Conservation (phyloP, 768 basidiomycete genomes). For the Pulveroboletus frians region DNA sequence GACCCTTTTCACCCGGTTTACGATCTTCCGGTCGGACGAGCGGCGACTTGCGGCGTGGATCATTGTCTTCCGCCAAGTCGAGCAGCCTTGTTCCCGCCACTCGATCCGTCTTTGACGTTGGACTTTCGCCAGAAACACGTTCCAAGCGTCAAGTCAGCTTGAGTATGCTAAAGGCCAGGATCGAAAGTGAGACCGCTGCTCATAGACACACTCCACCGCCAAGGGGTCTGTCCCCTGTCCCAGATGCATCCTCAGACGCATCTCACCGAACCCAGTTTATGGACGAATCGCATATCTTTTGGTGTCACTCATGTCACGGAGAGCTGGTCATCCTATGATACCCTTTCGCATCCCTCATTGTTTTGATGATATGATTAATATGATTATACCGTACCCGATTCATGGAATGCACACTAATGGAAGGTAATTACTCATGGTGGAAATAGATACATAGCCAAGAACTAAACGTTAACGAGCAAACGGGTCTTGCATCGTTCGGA, state of each 20-base stretch:
- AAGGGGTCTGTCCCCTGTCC: constrained; percentile 52
- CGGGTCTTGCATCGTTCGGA: constrained; percentile 23
- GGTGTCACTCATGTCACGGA: constrained; percentile 79
- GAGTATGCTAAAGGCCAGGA: constrained; percentile 87
- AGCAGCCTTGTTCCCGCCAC: constrained; percentile 35
- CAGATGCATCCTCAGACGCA: constrained; percentile 23
- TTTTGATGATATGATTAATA: constrained; percentile 14
- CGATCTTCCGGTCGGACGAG: constrained; percentile 40
- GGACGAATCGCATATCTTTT: constrained; percentile 86
- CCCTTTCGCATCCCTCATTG: background rate
- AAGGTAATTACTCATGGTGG: background rate
- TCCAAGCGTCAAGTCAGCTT: constrained; percentile 82
- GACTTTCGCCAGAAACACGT: constrained; percentile 65
- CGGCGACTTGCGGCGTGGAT: constrained; percentile 36
- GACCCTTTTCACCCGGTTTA: constrained; percentile 45
- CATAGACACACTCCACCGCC: constrained; percentile 47
- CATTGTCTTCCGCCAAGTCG: constrained; percentile 30
- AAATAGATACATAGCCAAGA: constrained; percentile 1
- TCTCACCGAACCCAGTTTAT: constrained; percentile 62
- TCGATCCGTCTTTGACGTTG: constrained; percentile 62
- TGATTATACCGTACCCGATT: constrained; percentile 12
- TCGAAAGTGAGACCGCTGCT: constrained; percentile 67
- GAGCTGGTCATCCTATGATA: constrained; percentile 68
- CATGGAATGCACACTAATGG: constrained; percentile 4
- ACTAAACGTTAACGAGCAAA: constrained; percentile 5